Evolutionary conservation across 768 basidiomycete genomes (phyloP), one percentile per base, ranked within the genome.

Genomic region (Mycena olivaceomarginata): DNA sequence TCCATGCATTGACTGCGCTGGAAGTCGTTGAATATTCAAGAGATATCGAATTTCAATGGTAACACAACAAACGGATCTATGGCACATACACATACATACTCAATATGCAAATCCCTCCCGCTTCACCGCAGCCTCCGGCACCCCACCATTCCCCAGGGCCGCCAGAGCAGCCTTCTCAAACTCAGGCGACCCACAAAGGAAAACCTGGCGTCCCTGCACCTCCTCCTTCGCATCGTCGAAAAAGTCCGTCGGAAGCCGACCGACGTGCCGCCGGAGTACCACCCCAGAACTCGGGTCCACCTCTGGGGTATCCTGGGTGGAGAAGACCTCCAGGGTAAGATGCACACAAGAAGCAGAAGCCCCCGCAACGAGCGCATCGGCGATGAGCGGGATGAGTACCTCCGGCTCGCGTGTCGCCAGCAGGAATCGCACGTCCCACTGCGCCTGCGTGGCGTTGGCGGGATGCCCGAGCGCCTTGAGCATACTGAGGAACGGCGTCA

Each of bases 401-500:
- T 90, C 86, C 0, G 92, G 91, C 79, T 93, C 92, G 25, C 89
- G 86, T 2, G 91, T 90, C 2, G 92, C 89, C 4, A 93, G 75
- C 5, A 89, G 82, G 40, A 93, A 84, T 0, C 84, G 83, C n/a
- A 93, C 85, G 76, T 91, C 88, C 76, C 83, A 83, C 41, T 72
- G 39, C 20, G 66, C 63, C 41, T 72, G 39, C 20, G 66, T 64
- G 22, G 76, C 59, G 66, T 74, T 39, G 64, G 51, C 37, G 22
- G 72, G 74, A n/a, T 63, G 40, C 8, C 75, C 74, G 18, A 81
- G 68, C 69, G 72, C 69, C 31, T 76, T 72, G 9, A 92, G 85
- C 89, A 93, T 89, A 39, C 88, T 88, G n/a, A 94, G 80, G 82
- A 92, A 94, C 0, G 92, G 93, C 20, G 93, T 94, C 22, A 94